Evolutionary conservation across 2,329 filamentous ascomycete genomes (phyloP), one percentile per base, ranked within the genome.

Genomic region (Rhynchosporium graminicola): DNA sequence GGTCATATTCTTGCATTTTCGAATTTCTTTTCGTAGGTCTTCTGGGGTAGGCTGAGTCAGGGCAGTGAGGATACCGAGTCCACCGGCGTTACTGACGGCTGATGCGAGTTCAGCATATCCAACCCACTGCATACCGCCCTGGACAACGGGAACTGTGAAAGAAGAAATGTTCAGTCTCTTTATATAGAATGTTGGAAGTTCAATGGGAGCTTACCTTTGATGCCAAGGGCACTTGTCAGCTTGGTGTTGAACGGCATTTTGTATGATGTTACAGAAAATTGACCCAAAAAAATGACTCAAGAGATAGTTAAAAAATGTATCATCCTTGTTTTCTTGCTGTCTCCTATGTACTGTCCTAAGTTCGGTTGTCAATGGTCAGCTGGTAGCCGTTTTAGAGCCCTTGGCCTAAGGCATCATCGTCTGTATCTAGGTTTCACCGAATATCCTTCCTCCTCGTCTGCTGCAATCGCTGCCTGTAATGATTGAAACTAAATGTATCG

Each of bases 11-110:
- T 87, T 88, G 82, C 91, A 96, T 78, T 86, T 87, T 67, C 85
- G 88, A 78, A 99, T 98, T 80, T 99, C 95, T 74, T 90, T 90
- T 76, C 94, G 92, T 61, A 99, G 87, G 74, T 91, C 92, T 76
- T 92, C 91, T 54, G 95, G 94, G 15, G 90, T 89, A 42, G 94
- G 91, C 84, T 96, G 96, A 60, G 96, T 98, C 73, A 98, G 87
- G 52, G 89, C 91, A 31, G 91, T 95, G 76, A 95, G 83, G 74
- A 95, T 87, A 72, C 91, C 91, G 59, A 95, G 82, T 51, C 90
- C 91, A 68, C 91, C 91, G 15, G 90, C 89, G 76, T 92, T 91
- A 74, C 85, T 89, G 66, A 92, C 89, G 67, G 89, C 89, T 55
- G 87, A 83, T 65, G 89, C 89, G 69, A 92, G 81, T 76, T 91